Evolutionary conservation across 1,284 basidiomycete genomes (phyloP).

Genomic region (Malassezia japonica): DNA sequence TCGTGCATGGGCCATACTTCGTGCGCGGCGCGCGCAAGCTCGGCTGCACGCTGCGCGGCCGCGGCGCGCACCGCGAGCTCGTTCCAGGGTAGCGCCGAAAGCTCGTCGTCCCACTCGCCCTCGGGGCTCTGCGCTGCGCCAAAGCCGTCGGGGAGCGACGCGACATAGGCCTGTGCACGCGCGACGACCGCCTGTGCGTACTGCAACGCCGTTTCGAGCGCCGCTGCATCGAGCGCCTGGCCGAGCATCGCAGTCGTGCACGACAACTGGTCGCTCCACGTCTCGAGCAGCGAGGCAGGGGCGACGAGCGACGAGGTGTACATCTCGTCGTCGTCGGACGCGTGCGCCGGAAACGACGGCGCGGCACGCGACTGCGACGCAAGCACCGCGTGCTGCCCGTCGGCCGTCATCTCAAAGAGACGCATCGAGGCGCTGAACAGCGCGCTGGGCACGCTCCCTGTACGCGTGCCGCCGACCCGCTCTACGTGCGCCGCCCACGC

Average conservation of each 20-base stretch:
- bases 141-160: background rate
- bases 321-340: background rate
- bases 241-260: background rate
- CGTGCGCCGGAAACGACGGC: too few species aligned
- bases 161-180: background rate
- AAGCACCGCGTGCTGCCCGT: too few species aligned
- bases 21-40: background rate
- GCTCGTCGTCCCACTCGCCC: conserved; percentile 9
- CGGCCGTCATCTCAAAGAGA: too few species aligned
- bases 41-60: conserved; percentile 3
- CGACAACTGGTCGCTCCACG: conserved; percentile 8
- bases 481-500: background rate
- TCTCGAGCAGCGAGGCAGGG: conserved; percentile 9
- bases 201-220: background rate
- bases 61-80: background rate
- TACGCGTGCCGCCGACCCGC: background rate
- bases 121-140: conserved; percentile 14
- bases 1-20: background rate
- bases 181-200: background rate
- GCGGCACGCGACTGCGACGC: background rate
- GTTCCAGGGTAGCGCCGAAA: background rate
- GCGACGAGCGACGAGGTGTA: conserved; percentile 12
- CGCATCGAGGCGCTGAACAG: too few species aligned
- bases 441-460: background rate
- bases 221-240: background rate